A percentile compares a stretch with the other conserved stretches of the same genome.
Evolutionary conservation across 495 filamentous ascomycete genomes (phyloP).

Genomic region (Aspergillus olivimuriae): DNA sequence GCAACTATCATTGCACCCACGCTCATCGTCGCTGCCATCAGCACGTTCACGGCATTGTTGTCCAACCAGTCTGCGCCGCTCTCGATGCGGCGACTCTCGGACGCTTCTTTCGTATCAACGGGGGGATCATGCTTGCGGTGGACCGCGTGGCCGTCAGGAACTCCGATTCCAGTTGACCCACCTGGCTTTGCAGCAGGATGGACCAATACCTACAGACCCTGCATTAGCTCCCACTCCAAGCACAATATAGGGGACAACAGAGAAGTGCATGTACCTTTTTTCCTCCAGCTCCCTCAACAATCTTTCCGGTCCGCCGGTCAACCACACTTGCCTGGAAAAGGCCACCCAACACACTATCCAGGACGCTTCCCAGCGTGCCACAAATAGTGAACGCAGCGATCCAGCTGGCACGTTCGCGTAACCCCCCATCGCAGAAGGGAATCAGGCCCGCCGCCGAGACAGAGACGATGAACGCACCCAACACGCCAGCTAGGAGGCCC

Average conservation of each 20-base stretch:
- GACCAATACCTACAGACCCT: slow-evolving; percentile 28
- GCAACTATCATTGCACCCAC: slow-evolving; percentile 64
- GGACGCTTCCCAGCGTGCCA: slow-evolving; percentile 69
- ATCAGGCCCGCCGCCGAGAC: slow-evolving; percentile 56
- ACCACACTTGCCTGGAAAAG: slow-evolving; percentile 81
- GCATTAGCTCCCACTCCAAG: not conserved
- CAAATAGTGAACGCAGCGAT: slow-evolving; percentile 57
- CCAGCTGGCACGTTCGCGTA: slow-evolving; percentile 48
- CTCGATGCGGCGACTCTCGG: slow-evolving; percentile 63
- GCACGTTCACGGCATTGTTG: slow-evolving; percentile 89
- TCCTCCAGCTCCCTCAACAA: slow-evolving; percentile 85
- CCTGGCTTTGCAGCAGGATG: slow-evolving; percentile 18
- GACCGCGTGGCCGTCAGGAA: too few species aligned
- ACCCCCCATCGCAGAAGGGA: slow-evolving; percentile 57
- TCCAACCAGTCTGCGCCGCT: slow-evolving; percentile 73
- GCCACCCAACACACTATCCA: slow-evolving; percentile 84
- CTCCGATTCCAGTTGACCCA: slow-evolving; percentile 13
- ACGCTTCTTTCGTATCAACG: slow-evolving; percentile 20
- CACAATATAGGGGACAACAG: not conserved
- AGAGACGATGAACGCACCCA: slow-evolving; percentile 69
- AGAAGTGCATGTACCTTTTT: slow-evolving; percentile 57
- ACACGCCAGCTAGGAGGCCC: slow-evolving; percentile 66
- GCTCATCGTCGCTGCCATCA: slow-evolving; percentile 83
- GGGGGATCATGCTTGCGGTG: slow-evolving; percentile 5
- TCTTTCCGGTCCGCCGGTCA: slow-evolving; percentile 73